Evolutionary conservation across 208 protist species (phyloP).

Genomic region (Leishmania tropica): DNA sequence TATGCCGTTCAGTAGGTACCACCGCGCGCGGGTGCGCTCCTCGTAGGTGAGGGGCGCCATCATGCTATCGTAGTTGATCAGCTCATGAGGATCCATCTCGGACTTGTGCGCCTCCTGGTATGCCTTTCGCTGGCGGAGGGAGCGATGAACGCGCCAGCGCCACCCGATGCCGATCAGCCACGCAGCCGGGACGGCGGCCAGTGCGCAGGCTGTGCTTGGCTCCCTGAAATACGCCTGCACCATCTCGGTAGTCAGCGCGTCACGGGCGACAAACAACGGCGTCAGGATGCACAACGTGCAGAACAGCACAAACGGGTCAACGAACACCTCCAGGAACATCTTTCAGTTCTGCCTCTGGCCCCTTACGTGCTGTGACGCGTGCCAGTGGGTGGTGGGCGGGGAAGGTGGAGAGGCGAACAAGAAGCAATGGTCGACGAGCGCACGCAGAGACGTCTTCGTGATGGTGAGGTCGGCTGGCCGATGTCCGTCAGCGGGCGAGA

Average conservation of each 20-base stretch:
- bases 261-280: conserved; percentile 40
- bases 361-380: no score
- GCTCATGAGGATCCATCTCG: conserved; percentile 7
- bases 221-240: conserved; percentile 58
- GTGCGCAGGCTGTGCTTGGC: conserved; percentile 41
- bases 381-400: no score
- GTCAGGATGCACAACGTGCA: conserved; percentile 53
- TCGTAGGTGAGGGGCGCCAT: conserved; percentile 41
- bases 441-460: no score
- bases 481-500: no score
- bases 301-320: conserved; percentile 75
- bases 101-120: conserved; percentile 18
- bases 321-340: conserved; percentile 50
- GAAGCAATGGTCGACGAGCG: no score
- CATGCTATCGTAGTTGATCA: conserved; percentile 33
- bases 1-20: conserved; percentile 82
- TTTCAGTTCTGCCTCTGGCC: neutral
- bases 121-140: conserved; percentile 17
- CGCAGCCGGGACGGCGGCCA: conserved; percentile 35
- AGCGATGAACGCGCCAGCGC: conserved; percentile 28
- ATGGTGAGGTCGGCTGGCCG: no score
- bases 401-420: no score
- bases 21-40: conserved; percentile 65
- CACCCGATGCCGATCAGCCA: conserved; percentile 34
- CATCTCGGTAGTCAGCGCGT: conserved; percentile 33